Evolutionary conservation across 352 stramenopile species (phyloP).

Genomic region (Pythium volutum): DNA sequence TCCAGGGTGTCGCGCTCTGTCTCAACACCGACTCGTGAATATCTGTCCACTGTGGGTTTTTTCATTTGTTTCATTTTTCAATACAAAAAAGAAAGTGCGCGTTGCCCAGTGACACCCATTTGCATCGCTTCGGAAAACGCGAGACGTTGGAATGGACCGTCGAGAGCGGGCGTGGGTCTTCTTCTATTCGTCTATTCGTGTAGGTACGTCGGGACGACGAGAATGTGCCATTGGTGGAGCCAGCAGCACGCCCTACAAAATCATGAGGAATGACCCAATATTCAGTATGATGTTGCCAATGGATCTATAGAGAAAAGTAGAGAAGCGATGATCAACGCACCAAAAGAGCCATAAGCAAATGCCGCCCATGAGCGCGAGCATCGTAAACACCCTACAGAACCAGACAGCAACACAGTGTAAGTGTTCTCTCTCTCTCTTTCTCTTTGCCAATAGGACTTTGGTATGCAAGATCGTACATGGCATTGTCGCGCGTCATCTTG

Average conservation of each 20-base stretch:
- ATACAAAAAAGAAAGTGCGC: background rate
- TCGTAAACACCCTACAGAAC: constrained; percentile 65
- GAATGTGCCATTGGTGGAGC: constrained; percentile 89
- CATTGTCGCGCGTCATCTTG: constrained; percentile 84
- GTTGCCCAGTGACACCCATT: no score
- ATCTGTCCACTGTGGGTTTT: background rate
- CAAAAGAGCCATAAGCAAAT: constrained; percentile 89
- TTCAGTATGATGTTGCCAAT: background rate
- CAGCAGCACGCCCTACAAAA: constrained; percentile 78
- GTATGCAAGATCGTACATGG: constrained; percentile 52
- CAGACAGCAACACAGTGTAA: background rate
- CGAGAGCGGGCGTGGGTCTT: background rate
- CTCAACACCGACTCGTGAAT: constrained; percentile 91
- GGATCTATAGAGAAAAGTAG: background rate
- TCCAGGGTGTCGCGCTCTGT: constrained; percentile 92
- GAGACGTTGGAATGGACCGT: no score
- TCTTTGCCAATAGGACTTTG: background rate
- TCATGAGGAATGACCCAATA: background rate
- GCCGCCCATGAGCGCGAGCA: constrained; percentile 78
- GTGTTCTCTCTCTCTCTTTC: no score
- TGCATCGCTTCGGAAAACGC: no score
- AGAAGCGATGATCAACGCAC: constrained; percentile 39
- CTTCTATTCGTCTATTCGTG: constrained; percentile 53
- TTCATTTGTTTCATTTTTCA: constrained; percentile 2
- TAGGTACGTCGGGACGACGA: constrained; percentile 77